A percentile compares a stretch with the other conserved stretches of the same genome.
Conservation (phyloP, 495 filamentous ascomycete species). For the Neurospora hispaniola region DNA sequence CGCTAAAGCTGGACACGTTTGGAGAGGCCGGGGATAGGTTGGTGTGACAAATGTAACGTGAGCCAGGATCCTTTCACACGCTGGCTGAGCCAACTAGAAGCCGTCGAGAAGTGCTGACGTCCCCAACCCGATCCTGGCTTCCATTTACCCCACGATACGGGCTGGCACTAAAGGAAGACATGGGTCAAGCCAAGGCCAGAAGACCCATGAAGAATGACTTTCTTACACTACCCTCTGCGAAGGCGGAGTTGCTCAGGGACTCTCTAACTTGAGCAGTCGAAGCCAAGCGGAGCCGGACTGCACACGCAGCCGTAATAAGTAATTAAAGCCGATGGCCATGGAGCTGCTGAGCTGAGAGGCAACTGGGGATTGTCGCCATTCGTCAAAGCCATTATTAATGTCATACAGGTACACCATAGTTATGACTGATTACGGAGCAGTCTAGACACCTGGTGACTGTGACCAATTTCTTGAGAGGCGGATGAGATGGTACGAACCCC, state of each 20-base stretch:
- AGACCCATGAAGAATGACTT: not conserved
- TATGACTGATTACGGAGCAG: not conserved
- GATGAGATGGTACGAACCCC: not conserved
- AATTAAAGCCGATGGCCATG: not conserved
- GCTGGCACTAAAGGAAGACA: not conserved
- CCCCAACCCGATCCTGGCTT: not conserved
- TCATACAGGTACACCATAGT: not conserved
- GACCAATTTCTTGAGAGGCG: not conserved
- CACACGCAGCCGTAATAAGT: not conserved
- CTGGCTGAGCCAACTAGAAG: not conserved
- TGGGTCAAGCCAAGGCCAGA: not conserved
- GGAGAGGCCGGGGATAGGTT: not conserved
- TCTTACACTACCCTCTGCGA: not conserved
- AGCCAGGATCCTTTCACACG: not conserved
- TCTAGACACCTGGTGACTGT: not conserved
- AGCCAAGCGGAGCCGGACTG: not conserved
- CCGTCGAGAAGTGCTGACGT: not conserved
- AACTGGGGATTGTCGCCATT: not conserved
- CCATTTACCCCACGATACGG: not conserved
- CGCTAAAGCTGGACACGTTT: not conserved
- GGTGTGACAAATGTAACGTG: not conserved
- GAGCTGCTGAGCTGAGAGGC: not conserved
- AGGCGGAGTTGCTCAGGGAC: not conserved
- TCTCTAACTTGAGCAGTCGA: not conserved
- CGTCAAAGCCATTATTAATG: not conserved